These are phyloP conservation scores for Fibroporia radiculosa DNA, from an alignment of 768 basidiomycete genomes.

Conservation along the genomic window DNA sequence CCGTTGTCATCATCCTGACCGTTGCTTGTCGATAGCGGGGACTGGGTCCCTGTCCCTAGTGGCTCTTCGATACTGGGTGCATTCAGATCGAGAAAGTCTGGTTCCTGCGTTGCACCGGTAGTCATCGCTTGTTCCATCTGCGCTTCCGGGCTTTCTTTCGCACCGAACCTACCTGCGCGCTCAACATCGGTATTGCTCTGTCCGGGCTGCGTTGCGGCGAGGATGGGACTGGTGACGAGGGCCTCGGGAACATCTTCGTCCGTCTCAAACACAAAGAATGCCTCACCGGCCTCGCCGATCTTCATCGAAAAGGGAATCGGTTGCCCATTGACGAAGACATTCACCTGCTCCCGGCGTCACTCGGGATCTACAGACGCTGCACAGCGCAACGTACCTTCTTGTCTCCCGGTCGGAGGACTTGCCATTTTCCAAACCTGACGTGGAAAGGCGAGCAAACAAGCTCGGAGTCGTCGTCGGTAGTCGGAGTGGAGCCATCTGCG, in stretches of 20 bases:
- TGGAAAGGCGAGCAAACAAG: constrained; percentile 94
- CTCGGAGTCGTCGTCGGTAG: constrained; percentile 50
- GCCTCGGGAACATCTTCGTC: constrained; percentile 90
- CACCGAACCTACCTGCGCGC: constrained; percentile 34
- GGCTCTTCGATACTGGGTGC: constrained; percentile 24
- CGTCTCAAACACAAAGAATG: constrained; percentile 98
- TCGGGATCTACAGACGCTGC: neutral
- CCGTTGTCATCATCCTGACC: constrained; percentile 1
- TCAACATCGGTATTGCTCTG: constrained; percentile 21
- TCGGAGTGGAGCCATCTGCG: no score
- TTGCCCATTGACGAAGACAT: constrained; percentile 79
- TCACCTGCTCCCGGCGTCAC: constrained; percentile 48
- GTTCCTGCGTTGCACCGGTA: constrained; percentile 35
- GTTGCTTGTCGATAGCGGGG: neutral
- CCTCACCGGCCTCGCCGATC: constrained; percentile 97
- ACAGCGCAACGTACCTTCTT: constrained; percentile 60
- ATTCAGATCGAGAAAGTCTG: constrained; percentile 83
- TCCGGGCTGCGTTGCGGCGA: constrained; percentile 50
- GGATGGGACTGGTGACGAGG: constrained; percentile 88
- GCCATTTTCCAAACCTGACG: constrained; percentile 96
- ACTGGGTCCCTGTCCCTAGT: neutral
- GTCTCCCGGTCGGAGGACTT: constrained; percentile 87
- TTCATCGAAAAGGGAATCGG: constrained; percentile 94
- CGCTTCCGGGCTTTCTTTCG: constrained; percentile 26
- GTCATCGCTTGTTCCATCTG: constrained; percentile 9